These are phyloP conservation scores for Fraxinus quadrangulata DNA, from an alignment of 257 asterid species.

Conservation along the genomic window DNA sequence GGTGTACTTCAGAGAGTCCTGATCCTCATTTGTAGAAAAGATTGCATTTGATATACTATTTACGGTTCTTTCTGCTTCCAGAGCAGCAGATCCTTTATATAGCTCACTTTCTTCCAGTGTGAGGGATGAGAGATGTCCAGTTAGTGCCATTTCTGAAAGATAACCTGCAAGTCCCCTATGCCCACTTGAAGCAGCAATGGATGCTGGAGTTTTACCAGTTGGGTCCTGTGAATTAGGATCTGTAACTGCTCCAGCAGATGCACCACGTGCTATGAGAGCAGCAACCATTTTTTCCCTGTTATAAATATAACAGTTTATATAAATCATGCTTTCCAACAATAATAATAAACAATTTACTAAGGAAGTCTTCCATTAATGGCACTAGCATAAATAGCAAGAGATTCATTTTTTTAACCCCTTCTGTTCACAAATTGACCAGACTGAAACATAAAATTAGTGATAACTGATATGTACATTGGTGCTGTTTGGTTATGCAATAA, in stretches of 20 bases:
- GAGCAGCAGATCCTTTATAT: slow-evolving; percentile 72
- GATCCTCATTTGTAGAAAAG: slow-evolving; percentile 54
- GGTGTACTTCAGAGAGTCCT: slow-evolving; percentile 62
- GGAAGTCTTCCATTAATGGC: not conserved
- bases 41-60: slow-evolving; percentile 44
- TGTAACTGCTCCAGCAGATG: slow-evolving; percentile 90
- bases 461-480: not conserved
- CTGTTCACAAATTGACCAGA: not conserved
- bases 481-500: not conserved
- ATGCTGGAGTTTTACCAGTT: slow-evolving; percentile 82
- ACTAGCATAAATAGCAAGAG: not conserved
- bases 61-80: slow-evolving; percentile 79
- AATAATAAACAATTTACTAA: not conserved
- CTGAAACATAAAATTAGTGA: not conserved
- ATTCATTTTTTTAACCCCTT: not conserved
- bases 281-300: slow-evolving; percentile 97
- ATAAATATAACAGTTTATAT: slow-evolving; percentile 19
- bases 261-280: slow-evolving; percentile 89
- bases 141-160: slow-evolving; percentile 85
- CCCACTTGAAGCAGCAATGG: slow-evolving; percentile 69
- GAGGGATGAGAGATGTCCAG: slow-evolving; percentile 88
- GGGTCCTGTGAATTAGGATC: slow-evolving; percentile 80
- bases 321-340: not conserved
- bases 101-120: slow-evolving; percentile 69
- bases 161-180: slow-evolving; percentile 97